Base-by-base conservation (phyloP, 139 green algal species). In the Volvox reticuliferus region DNA sequence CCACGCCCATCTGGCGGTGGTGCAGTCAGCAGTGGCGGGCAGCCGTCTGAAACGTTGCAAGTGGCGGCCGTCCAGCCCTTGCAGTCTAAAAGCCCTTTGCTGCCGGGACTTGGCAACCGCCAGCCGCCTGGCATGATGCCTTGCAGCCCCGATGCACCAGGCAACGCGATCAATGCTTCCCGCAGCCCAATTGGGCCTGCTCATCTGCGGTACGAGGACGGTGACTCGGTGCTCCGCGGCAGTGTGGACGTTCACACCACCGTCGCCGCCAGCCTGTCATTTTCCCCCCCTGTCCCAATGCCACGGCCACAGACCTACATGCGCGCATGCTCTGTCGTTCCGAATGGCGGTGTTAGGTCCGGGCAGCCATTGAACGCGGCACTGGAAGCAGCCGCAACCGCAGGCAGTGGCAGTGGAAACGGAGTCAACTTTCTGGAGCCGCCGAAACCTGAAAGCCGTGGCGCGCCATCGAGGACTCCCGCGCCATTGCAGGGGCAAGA, bases 191-290 rank as follows among this genome's bases (percentile, higher is more conserved):
- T 79, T n/a, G 71, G 71, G 5, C 44, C 44, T 55, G 44, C 44
- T 79, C 71, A 79, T 30, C 30, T 81, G 32, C 32, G 75, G 32
- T 30, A 81, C 28, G 75, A 81, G 75, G 37, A 84, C 78, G 78
- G 78, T 22, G 78, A 84, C 36, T 65, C 78, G 12, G 78, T 67
- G 14, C 37, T 84, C 37, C 37, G 37, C 18, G 37, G 78, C 78
- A 84, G 78, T 26, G 78, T 67, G 9, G 78, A 84, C 37, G 78
- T 65, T 2, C 22, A 65, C 36, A 0, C 36, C 35, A 18, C 78
- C 78, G 16, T 26, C 78, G 37, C 78, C 78, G 37, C 78, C 78
- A 24, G 20, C 78, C 14, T 68, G 21, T 84, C 78, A 12, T 67
- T 65, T 35, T 65, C 78, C 36, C 37, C 78, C 12, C 9, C 78